Percentiles rank a stretch among this genome's conserved stretches.
Conservation (phyloP, 192 early-diverging fungal species). For the Coemansia guatemalensis region DNA sequence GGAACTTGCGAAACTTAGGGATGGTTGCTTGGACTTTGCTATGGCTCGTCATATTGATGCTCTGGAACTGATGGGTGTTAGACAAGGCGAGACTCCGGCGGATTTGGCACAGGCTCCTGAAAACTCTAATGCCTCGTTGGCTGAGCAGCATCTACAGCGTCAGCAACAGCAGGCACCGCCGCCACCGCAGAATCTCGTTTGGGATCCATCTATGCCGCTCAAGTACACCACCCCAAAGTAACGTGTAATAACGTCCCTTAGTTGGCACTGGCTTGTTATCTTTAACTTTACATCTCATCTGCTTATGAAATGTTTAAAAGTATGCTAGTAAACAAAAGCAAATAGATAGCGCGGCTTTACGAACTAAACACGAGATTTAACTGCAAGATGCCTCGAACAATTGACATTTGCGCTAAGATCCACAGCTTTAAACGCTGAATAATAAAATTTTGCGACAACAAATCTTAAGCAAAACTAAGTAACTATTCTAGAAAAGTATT, state of each 20-base stretch:
- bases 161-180: conserved; percentile 4
- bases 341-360: too few relatives aligned
- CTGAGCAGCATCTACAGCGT: conserved; percentile 17
- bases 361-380: too few relatives aligned
- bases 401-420: too few relatives aligned
- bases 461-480: too few relatives aligned
- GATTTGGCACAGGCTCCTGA: conserved; percentile 28
- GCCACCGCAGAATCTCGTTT: conserved; percentile 24
- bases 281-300: too few relatives aligned
- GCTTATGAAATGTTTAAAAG: too few relatives aligned
- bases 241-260: not conserved
- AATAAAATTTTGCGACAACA: too few relatives aligned
- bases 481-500: too few relatives aligned
- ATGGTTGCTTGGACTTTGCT: conserved; percentile 70
- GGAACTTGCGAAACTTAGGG: conserved; percentile 60
- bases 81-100: conserved; percentile 23
- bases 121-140: not conserved
- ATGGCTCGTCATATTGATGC: conserved; percentile 68
- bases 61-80: conserved; percentile 47
- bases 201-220: conserved; percentile 49
- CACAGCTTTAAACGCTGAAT: too few relatives aligned
- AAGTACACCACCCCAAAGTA: conserved; percentile 35
- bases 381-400: too few relatives aligned
- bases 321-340: too few relatives aligned
- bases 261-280: too few relatives aligned